Evolutionary conservation across 306 rosid species (phyloP), one percentile per base, ranked within the genome.

Genomic region (Dalbergia cultrata): DNA sequence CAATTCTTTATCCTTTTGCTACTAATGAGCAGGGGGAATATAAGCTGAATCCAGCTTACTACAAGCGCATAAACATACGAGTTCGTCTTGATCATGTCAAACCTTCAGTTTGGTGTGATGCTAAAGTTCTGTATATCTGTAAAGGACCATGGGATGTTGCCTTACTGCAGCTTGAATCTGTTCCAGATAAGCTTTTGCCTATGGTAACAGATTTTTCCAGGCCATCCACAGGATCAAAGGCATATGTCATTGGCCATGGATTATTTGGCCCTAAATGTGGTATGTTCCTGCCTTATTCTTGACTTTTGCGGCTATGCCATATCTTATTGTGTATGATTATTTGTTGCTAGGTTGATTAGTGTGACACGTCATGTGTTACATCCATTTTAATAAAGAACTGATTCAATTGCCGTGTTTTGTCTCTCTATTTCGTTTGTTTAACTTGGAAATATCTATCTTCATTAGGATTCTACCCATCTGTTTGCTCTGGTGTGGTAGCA

Each of bases 101-200:
- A 57, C 97, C 93, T 77, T 91, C 91, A 92, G 75, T 86, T 64
- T 95, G 99, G 99, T 84, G 92, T 69, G 89, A 86, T 50, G 97
- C 99, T 76, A 93, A 80, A 89, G 90, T 91, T 53, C 80, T 95
- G 3, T 93, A 85, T 82, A 67, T 95, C 67, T 93, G 97, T 76
- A 90, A 89, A 87, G 99, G 99, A 80, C 93, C 97, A 72, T 86
- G 93, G 91, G 98, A 95, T 82, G 92, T 91, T 86, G 97, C 99
- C 71, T 79, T 95, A 67, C 83, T 95, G 79, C 93, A 90, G 93
- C 95, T 90, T 76, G 86, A 91, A 82, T 68, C 82, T 74, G 67
- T 91, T 79, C 94, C 86, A n/a, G 90, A 90, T 87, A 85, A 85
- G 74, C 89, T 93, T 85, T 88, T 80, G 0, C 96, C 98, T 68